A percentile compares a stretch with the other conserved stretches of the same genome.
phyloP scores from a whole-genome alignment of 305 asterid species.

The Rubia peregrina region DNA sequence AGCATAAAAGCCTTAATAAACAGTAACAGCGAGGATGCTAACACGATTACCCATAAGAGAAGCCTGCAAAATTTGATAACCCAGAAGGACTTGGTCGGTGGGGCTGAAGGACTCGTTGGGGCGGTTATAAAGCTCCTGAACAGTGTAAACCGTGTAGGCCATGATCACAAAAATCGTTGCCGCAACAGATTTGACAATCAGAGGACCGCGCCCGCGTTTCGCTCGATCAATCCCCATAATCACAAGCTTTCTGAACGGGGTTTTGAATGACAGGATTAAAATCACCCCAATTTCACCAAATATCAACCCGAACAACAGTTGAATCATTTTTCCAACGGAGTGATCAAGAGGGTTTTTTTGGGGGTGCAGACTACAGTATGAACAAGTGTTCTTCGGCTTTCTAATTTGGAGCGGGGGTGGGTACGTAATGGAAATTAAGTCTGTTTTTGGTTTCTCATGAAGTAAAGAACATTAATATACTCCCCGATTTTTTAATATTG shows the following conservation, averaged over 20 bases:
- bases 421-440: not conserved
- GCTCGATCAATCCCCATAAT: slow-evolving; percentile 27
- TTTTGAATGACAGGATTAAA: slow-evolving; percentile 26
- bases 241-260: slow-evolving; percentile 35
- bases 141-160: slow-evolving; percentile 23
- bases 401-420: not conserved
- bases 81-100: slow-evolving; percentile 30
- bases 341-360: not conserved
- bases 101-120: slow-evolving; percentile 28
- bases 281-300: slow-evolving; percentile 28
- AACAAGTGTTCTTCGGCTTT: not conserved
- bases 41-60: slow-evolving; percentile 32
- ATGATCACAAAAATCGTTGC: slow-evolving; percentile 27
- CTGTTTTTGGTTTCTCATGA: not conserved
- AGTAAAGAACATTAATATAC: not conserved
- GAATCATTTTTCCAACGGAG: slow-evolving; percentile 10
- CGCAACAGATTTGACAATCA: slow-evolving; percentile 31
- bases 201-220: slow-evolving; percentile 36
- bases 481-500: too few relatives aligned
- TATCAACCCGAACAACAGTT: slow-evolving; percentile 26
- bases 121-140: slow-evolving; percentile 22
- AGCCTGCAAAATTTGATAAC: slow-evolving; percentile 29
- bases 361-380: not conserved
- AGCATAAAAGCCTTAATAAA: not conserved
- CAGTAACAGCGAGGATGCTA: not conserved